Conservation (phyloP, 129 eudicot species). For the Logfia minima region DNA sequence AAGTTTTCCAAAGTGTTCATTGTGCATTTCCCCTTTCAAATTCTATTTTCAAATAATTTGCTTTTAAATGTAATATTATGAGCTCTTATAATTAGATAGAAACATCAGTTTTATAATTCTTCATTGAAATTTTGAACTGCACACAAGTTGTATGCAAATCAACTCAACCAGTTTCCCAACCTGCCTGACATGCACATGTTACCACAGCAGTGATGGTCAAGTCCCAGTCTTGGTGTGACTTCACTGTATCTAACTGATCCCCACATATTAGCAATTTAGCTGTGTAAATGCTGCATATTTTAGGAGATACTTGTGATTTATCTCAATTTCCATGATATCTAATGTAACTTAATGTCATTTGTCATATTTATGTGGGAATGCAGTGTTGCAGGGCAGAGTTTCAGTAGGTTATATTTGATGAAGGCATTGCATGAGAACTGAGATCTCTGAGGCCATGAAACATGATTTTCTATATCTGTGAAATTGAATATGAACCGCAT, state of each 20-base stretch:
- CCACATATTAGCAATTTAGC: background rate
- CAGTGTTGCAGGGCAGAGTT: constrained; percentile 98
- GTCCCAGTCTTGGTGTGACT: background rate
- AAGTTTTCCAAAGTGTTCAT: background rate
- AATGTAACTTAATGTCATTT: background rate
- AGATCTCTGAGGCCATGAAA: constrained; percentile 21
- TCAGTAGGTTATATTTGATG: constrained; percentile 74
- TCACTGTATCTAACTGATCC: background rate
- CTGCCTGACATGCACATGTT: background rate
- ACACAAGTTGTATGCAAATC: background rate
- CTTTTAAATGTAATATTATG: background rate
- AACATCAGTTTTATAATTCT: background rate
- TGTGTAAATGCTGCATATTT: background rate
- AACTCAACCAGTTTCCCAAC: background rate
- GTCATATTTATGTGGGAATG: constrained; percentile 27
- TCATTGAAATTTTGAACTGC: background rate
- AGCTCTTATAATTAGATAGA: background rate
- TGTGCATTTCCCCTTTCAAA: background rate
- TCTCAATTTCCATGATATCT: background rate
- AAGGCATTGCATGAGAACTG: constrained; percentile 91
- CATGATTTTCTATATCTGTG: constrained; percentile 11
- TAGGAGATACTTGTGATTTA: background rate
- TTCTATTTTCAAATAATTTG: background rate
- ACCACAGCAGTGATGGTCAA: background rate
- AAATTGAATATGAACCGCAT: constrained; percentile 20